Base-by-base conservation (phyloP, 345 rosid species). In the Leavenworthia alabamica region DNA sequence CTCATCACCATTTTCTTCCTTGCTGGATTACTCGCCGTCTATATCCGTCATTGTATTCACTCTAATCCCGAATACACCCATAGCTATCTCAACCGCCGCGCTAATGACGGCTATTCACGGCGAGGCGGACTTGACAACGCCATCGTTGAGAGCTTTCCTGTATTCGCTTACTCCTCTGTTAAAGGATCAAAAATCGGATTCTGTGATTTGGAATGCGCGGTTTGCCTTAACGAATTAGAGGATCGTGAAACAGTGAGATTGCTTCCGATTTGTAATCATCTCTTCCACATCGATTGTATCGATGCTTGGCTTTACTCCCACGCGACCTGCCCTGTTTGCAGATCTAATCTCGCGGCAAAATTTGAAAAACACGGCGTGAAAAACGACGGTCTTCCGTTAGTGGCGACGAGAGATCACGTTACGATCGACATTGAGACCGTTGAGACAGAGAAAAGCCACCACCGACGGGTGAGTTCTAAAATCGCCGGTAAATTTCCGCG, bases 311-410 rank as follows among this genome's bases (percentile, higher is more conserved):
- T 85, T 20, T 67, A 64, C 52, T 74, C 68, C 5, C 91, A 74
- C 51, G 61, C 68, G 7, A 80, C 85, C 6, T 85, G 88, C 8
- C 90, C 90, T 7, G 81, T 82, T 26, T 85, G 91, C 62, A 80
- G 88, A 50, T 77, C 75, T 13, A 46, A 75, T 13, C 80, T 85
- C 65, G 60, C 70, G 6, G 37, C 65, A 5, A 74, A 73, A 20
- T 4, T 5, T 26, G 28, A 26, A 5, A 28, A 72, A 56, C 1
- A 17, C 52, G 17, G 17, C 19, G 58, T 46, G 27, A 37, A 27
- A 55, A 29, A 24, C 7, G 48, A 23, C 15, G 8, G 24, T 35
- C 19, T 2, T 53, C 28, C 14, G 19, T 0, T 46, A 46, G 16
- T 2, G 15, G 51, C 43, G 73, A 41, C 28, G 6, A 39, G 12